phyloP scores from a whole-genome alignment of 2,329 filamentous ascomycete species.

The Curvularia sp. region DNA sequence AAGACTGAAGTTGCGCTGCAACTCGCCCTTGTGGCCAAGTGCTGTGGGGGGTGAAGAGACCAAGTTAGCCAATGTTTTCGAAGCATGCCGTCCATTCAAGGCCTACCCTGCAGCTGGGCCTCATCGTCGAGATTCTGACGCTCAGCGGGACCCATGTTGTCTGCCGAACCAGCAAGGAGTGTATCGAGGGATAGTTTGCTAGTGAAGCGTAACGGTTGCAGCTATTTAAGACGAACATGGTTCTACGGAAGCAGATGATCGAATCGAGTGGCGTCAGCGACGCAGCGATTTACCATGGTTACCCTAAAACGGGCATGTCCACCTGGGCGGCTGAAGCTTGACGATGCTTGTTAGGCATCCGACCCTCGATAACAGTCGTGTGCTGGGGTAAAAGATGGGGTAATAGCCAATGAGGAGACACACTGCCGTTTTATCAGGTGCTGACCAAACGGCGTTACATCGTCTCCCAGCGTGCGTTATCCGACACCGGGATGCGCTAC shows the following conservation, averaged over 20 bases:
- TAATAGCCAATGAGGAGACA: conserved; percentile 16
- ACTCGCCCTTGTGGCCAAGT: conserved; percentile 65
- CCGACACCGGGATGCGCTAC: conserved; percentile 2
- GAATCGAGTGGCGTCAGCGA: conserved; percentile 2
- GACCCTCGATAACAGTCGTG: conserved; percentile 20
- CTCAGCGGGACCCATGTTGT: conserved; percentile 32
- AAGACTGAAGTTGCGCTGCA: conserved; percentile 65
- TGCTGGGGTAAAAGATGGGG: conserved; percentile 19
- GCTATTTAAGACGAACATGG: conserved; percentile 7
- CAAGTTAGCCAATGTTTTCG: neutral
- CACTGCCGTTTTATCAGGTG: conserved; percentile 8
- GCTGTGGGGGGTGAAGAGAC: conserved; percentile 9
- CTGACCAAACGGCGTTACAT: conserved; percentile 15
- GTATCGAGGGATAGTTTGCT: neutral
- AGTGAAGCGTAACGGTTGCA: neutral
- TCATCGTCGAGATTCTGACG: conserved; percentile 42
- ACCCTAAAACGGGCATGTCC: conserved; percentile 18
- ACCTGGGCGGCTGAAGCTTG: conserved; percentile 21
- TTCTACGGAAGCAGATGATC: neutral
- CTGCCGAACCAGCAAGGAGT: neutral
- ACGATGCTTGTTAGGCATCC: conserved; percentile 21
- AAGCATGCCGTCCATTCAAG: no score
- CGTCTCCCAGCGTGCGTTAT: neutral
- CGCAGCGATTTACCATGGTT: conserved; percentile 17
- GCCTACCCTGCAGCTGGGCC: conserved; percentile 37